Percentiles rank a stretch among this genome's conserved stretches.
Evolutionary conservation across 2,329 filamentous ascomycete species (phyloP).

Genomic region (Cryphonectria nitschkei): DNA sequence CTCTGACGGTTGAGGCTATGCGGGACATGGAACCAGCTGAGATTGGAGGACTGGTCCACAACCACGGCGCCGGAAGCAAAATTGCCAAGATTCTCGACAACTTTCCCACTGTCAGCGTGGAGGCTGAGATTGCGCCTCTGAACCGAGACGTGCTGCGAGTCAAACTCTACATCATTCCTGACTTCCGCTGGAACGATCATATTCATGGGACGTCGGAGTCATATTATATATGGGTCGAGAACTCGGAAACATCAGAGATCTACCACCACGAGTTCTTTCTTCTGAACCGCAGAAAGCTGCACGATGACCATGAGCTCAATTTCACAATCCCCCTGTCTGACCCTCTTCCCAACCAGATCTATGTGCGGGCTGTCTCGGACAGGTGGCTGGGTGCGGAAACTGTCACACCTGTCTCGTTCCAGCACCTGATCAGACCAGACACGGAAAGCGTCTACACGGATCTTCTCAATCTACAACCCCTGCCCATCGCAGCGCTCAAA

Average conservation of each 20-base stretch:
- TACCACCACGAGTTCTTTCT: conserved; percentile 99
- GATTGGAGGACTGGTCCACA: conserved; percentile 89
- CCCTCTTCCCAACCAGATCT: conserved; percentile 92
- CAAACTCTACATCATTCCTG: conserved; percentile 80
- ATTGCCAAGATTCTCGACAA: conserved; percentile 82
- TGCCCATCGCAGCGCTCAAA: conserved; percentile 84
- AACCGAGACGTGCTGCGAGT: conserved; percentile 96
- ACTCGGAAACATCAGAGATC: conserved; percentile 95
- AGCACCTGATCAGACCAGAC: conserved; percentile 95
- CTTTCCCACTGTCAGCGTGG: conserved; percentile 89
- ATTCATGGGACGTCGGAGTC: conserved; percentile 93
- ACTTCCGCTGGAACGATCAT: conserved; percentile 93
- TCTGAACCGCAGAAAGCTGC: conserved; percentile 82
- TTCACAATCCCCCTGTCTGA: conserved; percentile 96
- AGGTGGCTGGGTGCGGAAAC: conserved; percentile 97
- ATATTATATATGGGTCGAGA: conserved; percentile 99
- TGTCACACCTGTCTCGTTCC: conserved; percentile 92
- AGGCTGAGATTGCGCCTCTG: conserved; percentile 91
- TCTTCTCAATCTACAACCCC: conserved; percentile 84
- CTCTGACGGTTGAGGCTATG: conserved; percentile 77
- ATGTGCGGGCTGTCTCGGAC: conserved; percentile 92
- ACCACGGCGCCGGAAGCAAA: conserved; percentile 81
- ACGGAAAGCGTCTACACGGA: conserved; percentile 98
- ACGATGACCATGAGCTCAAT: conserved; percentile 96
- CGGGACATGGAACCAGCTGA: conserved; percentile 93